Conservation (phyloP, 257 asterid species). For the Solanum etuberosum region DNA sequence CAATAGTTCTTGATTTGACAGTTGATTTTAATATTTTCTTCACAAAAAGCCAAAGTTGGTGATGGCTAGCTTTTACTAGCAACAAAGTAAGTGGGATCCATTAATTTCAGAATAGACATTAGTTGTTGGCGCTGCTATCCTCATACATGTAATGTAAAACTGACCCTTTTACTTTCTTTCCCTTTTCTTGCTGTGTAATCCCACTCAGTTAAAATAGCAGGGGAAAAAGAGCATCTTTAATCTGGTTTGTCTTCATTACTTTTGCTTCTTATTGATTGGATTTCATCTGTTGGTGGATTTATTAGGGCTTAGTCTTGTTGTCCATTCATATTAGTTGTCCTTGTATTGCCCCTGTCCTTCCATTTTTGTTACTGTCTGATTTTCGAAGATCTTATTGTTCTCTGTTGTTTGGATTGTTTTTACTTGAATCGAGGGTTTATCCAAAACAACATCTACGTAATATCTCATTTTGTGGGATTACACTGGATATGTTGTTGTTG, state of each 20-base stretch:
- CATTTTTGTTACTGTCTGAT: neutral
- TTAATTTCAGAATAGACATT: neutral
- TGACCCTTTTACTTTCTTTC: neutral
- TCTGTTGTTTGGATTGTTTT: too few species aligned
- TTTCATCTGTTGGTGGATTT: neutral
- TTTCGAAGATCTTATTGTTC: neutral
- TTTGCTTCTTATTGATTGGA: neutral
- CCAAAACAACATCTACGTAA: too few species aligned
- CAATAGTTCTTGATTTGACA: neutral
- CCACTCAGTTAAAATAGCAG: neutral
- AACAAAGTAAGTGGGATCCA: neutral
- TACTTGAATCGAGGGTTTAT: neutral
- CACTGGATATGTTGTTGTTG: too few species aligned
- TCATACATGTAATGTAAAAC: neutral
- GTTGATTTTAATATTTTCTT: neutral
- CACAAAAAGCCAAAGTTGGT: neutral
- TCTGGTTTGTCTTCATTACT: neutral
- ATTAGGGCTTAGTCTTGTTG: neutral
- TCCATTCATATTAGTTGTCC: neutral
- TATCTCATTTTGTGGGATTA: neutral
- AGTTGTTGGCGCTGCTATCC: neutral
- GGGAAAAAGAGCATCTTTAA: neutral
- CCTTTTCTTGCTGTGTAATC: neutral
- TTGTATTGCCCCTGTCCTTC: neutral
- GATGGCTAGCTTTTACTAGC: neutral